phyloP scores from a whole-genome alignment of 768 basidiomycete species.

The Kwoniella botswanensis region DNA sequence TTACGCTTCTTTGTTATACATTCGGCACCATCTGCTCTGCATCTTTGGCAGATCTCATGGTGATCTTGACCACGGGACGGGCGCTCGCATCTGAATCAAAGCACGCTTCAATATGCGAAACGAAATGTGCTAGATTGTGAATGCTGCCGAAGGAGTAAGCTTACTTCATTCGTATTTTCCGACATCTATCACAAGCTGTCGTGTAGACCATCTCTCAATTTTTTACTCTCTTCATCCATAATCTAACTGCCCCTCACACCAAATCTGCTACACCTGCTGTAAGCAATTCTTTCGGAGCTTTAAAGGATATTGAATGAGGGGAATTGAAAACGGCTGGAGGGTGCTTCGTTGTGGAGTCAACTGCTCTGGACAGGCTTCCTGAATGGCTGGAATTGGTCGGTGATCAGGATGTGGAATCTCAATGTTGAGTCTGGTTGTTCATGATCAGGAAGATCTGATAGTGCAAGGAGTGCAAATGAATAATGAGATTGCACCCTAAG shows the following conservation, averaged over 20 bases:
- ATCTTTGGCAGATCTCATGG: slow-evolving; percentile 20
- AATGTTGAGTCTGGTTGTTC: no score
- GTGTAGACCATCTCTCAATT: slow-evolving; percentile 18
- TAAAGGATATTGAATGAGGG: no score
- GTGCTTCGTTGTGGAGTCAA: no score
- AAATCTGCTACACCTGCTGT: no score
- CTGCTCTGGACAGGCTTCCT: no score
- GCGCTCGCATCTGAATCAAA: slow-evolving; percentile 13
- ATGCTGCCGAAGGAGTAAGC: not conserved
- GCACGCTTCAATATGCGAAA: no score
- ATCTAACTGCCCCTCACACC: no score
- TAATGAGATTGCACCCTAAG: not conserved
- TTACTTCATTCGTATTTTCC: slow-evolving; percentile 22
- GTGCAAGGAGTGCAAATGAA: not conserved
- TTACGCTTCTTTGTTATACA: slow-evolving; percentile 22
- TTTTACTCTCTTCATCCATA: not conserved
- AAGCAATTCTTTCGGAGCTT: no score
- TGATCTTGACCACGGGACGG: slow-evolving; percentile 12
- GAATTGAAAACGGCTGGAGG: no score
- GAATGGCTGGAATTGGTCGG: no score
- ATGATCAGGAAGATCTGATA: not conserved
- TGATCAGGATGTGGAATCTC: no score
- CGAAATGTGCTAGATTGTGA: no score
- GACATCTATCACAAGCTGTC: slow-evolving; percentile 26
- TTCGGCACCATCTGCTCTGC: slow-evolving; percentile 1